Percentiles rank a stretch among this genome's conserved stretches.
phyloP scores from a whole-genome alignment of 1,284 basidiomycete species.

The Tremellales sp. region DNA sequence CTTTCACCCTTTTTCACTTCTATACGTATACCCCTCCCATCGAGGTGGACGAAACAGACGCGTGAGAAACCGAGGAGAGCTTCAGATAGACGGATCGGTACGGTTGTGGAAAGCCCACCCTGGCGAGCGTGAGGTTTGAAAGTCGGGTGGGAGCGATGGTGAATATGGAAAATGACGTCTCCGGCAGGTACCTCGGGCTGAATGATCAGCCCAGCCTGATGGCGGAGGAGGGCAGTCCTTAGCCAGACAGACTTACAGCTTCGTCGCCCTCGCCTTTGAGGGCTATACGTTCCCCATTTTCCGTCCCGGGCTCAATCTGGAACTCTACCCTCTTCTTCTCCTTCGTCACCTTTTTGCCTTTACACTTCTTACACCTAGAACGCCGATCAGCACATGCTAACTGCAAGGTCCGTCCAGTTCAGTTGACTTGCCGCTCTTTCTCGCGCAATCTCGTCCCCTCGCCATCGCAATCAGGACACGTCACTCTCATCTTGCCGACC shows the following conservation, averaged over 20 bases:
- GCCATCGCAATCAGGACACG: constrained; percentile 76
- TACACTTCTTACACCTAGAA: constrained; percentile 88
- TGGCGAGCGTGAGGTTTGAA: constrained; percentile 51
- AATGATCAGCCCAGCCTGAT: background rate
- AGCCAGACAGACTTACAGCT: constrained; percentile 55
- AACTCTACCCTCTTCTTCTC: constrained; percentile 87
- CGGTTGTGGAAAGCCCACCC: constrained; percentile 33
- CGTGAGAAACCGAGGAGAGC: constrained; percentile 84
- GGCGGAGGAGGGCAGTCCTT: background rate
- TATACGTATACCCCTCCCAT: constrained; percentile 78
- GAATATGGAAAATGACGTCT: constrained; percentile 81
- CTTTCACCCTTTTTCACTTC: constrained; percentile 64
- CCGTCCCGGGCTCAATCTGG: constrained; percentile 81
- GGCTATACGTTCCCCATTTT: constrained; percentile 77
- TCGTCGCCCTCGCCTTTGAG: constrained; percentile 87
- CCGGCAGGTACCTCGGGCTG: constrained; percentile 77
- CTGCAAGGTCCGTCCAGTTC: background rate
- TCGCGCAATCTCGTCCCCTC: constrained; percentile 75
- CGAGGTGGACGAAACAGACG: constrained; percentile 79
- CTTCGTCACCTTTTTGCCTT: constrained; percentile 75
- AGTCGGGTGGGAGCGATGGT: constrained; percentile 63
- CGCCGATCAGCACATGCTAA: too few species aligned
- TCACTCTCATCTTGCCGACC: constrained; percentile 51
- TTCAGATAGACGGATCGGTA: constrained; percentile 77
- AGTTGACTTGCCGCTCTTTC: constrained; percentile 67